Base-by-base conservation (phyloP, 305 asterid genomes). In the Euphrasia arctica region DNA sequence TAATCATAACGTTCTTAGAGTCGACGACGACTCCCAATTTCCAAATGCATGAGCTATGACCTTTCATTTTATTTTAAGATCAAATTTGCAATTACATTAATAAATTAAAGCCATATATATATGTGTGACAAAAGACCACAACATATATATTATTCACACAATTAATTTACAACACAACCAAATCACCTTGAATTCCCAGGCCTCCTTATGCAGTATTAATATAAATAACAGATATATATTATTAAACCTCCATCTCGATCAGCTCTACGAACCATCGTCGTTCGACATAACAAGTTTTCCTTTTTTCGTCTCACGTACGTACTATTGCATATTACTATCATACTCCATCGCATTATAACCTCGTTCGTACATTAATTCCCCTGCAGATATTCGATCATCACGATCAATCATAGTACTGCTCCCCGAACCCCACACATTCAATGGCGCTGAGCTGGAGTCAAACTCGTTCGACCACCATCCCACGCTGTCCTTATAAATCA, bases 391-490 rank as follows among this genome's bases (percentile, higher is more conserved):
- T 5, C n/a, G 56, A 50, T 50, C 27, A 18, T 18, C 22, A 18
- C 22, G 22, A 4, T 50, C 79, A 66, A 74, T 47, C 65, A 79
- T 61, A 39, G 43, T 39, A 64, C 74, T 55, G 4, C 22, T 18
- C 22, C 27, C 56, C 48, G 75, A 80, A 18, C 75, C 86, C 96
- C 91, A 88, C 27, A 86, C 68, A 62, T 14, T 70, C 7, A 83
- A 70, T 0, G 84, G 69, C 2, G 74, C 64, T 1, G 88, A 77
- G 58, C 70, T 78, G 34, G 82, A 67, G 13, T 80, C 91, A 5
- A 85, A 74, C 9, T 82, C 89, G 36, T 73, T 75, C 41, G 75
- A 39, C 96, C 91, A 88, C 94, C 91, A 88, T 7, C 67, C 78
- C 43, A 81, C 41, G 58, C 66, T 65, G 11, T 68, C 79, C 74